Base-by-base conservation (phyloP, 305 asterid genomes). In the Fraxinus sp. region DNA sequence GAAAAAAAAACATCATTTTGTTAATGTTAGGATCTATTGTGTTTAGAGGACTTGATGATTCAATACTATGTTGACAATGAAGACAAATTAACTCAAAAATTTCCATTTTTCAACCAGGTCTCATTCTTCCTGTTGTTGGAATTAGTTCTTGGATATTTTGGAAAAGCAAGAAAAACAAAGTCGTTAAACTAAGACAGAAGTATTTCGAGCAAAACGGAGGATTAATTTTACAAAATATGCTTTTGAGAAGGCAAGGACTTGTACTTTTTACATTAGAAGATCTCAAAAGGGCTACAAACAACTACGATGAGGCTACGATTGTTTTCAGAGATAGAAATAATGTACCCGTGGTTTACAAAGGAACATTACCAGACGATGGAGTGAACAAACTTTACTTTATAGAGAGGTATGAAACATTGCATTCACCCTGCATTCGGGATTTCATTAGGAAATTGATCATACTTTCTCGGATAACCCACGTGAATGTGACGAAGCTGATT, bases 401-500 rank as follows among this genome's bases (percentile, higher is more conserved):
- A 37, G 75, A 68, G 57, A 46, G 11, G 28, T 86, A 52, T 9
- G 26, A 52, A 37, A 35, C 24, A 9, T 28, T 74, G n/a, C 86
- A 79, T 30, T 55, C 16, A 10, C 3, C 28, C 75, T 68, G 74
- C 14, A 37, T 76, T 11, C 78, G 66, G 71, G 62, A 24, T 16
- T 85, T 83, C 83, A 78, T 82, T 35, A 62, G 11, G 1, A 77
- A 86, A 59, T 41, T 89, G 18, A 52, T 83, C 74, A 10, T 57
- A 30, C 82, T 88, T 33, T 85, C 89, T 13, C 84, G 24, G 20
- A 13, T 82, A 14, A 28, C 74, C 79, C 90, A 90, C 78, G 79
- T 39, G 76, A 88, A 89, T 75, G 77, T 89, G 39, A 81, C 85
- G 33, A 78, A 64, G 84, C 84, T 89, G 46, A 68, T 87, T 5